phyloP scores from a whole-genome alignment of 2,329 filamentous ascomycete species.

The Phaeosphaeriaceae sp. region DNA sequence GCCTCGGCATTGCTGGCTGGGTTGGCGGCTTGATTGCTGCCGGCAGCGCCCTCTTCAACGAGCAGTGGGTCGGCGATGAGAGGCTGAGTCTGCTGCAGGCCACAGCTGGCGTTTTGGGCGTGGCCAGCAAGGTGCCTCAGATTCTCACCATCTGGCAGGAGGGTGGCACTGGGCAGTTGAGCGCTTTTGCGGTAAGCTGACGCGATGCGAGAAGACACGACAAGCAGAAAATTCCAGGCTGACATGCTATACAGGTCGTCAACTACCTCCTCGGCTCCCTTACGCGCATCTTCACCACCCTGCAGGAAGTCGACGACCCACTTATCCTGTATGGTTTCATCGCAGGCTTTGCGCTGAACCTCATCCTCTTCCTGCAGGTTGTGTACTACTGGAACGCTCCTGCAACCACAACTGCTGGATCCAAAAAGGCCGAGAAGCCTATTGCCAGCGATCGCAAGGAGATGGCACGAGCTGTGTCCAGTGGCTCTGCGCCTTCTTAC shows the following conservation, averaged over 20 bases:
- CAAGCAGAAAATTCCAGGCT: background rate
- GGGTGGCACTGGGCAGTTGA: conserved; percentile 92
- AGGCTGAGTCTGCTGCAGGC: conserved; percentile 79
- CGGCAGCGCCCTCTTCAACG: conserved; percentile 73
- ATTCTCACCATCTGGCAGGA: conserved; percentile 84
- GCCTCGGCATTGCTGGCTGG: conserved; percentile 74
- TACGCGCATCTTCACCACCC: conserved; percentile 93
- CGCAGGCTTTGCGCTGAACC: conserved; percentile 88
- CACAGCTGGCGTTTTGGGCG: conserved; percentile 79
- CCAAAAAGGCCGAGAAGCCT: conserved; percentile 49
- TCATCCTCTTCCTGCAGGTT: conserved; percentile 87
- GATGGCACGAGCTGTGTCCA: conserved; percentile 44
- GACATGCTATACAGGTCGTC: conserved; percentile 73
- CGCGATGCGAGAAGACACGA: background rate
- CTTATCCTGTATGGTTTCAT: conserved; percentile 95
- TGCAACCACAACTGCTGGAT: conserved; percentile 35
- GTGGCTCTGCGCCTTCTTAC: conserved; percentile 40
- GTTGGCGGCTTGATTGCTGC: conserved; percentile 76
- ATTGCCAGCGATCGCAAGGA: conserved; percentile 42
- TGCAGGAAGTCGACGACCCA: conserved; percentile 97
- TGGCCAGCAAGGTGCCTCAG: conserved; percentile 93
- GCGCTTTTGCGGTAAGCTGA: conserved; percentile 86
- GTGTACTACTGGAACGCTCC: conserved; percentile 89
- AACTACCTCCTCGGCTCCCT: conserved; percentile 95
- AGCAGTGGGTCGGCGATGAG: conserved; percentile 69